These are phyloP conservation scores for Zea mays DNA, from an alignment of 176 grass and related monocot genomes.

Conservation along the genomic window DNA sequence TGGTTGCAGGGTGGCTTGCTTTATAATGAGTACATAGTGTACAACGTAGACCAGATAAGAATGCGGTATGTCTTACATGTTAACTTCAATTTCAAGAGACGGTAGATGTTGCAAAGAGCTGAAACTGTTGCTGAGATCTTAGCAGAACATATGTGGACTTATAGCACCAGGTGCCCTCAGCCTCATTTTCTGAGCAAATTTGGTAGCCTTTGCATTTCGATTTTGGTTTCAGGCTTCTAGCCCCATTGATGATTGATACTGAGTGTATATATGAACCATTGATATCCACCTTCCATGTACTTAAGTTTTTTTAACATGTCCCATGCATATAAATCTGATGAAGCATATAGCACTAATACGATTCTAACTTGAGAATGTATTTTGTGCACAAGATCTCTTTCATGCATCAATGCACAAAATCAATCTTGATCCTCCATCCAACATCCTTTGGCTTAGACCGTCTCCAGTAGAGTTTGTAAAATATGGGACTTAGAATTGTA, in stretches of 20 bases:
- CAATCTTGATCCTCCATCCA: too few species aligned
- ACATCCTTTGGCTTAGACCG: too few species aligned
- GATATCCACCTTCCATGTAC: background rate
- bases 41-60: slow-evolving; percentile 86
- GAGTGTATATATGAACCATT: background rate
- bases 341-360: background rate
- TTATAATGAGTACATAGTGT: slow-evolving; percentile 96
- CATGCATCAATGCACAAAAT: too few species aligned
- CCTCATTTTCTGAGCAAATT: background rate
- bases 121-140: background rate
- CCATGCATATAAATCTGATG: background rate
- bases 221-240: slow-evolving; percentile 5
- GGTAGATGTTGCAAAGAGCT: slow-evolving; percentile 15
- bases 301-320: background rate
- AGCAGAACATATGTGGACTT: background rate
- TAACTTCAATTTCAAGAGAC: slow-evolving; percentile 63
- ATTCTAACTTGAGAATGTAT: background rate
- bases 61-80: slow-evolving; percentile 85
- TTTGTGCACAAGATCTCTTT: too few species aligned
- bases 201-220: background rate
- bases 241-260: background rate
- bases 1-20: slow-evolving; percentile 80
- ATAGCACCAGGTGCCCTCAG: background rate
- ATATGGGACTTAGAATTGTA: too few species aligned
- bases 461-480: too few species aligned